These are phyloP conservation scores for Colletotrichum tropicale DNA, from an alignment of 2,329 filamentous ascomycete species.

Conservation along the genomic window DNA sequence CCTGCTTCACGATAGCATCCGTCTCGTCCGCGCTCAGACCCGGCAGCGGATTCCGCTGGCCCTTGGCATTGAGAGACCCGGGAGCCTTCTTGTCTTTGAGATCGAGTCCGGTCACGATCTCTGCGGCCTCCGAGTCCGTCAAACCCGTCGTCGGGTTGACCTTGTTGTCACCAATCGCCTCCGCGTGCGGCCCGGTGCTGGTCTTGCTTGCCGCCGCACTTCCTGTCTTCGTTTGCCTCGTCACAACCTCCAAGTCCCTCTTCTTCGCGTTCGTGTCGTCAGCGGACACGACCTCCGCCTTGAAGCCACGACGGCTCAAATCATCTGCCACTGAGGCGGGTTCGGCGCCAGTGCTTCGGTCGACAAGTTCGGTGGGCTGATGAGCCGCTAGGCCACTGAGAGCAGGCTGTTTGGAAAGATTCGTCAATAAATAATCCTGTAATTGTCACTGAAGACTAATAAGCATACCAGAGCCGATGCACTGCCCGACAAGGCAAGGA, in stretches of 20 bases:
- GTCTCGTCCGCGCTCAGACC: constrained; percentile 11
- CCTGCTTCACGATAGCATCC: constrained; percentile 17
- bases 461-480: constrained; percentile 9
- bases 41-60: constrained; percentile 7
- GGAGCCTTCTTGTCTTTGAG: constrained; percentile 12
- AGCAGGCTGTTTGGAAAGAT: neutral
- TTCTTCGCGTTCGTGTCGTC: neutral
- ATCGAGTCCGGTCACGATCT: constrained; percentile 9
- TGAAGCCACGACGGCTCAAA: neutral
- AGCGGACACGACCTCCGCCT: neutral
- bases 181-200: neutral
- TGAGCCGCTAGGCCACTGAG: neutral
- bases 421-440: neutral
- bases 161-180: constrained; percentile 12
- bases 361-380: neutral
- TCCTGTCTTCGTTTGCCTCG: neutral
- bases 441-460: neutral
- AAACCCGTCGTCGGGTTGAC: constrained; percentile 7
- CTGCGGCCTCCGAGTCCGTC: constrained; percentile 15
- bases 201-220: neutral
- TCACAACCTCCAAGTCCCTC: neutral
- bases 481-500: constrained; percentile 9
- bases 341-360: neutral
- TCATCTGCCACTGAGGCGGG: neutral
- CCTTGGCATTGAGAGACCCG: constrained; percentile 7